phyloP scores from a whole-genome alignment of 1,139 yeast species.

The Blastobotrys ciferrii region DNA sequence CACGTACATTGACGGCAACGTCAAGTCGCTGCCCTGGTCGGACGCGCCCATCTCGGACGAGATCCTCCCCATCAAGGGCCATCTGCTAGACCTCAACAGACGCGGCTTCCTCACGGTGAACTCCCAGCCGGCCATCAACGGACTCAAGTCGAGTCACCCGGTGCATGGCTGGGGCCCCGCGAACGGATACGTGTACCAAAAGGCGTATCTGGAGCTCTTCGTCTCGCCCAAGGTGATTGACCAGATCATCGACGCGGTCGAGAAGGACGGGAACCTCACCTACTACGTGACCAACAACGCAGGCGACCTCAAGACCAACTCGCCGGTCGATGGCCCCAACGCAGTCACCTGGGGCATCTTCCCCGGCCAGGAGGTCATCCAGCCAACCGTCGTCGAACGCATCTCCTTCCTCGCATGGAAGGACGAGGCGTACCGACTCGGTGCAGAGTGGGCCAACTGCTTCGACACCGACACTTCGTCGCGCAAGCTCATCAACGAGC shows the following conservation, averaged over 20 bases:
- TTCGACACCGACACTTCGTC: constrained; percentile 39
- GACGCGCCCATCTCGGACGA: constrained; percentile 86
- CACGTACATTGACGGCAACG: constrained; percentile 64
- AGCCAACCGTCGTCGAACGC: constrained; percentile 91
- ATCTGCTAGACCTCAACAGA: constrained; percentile 60
- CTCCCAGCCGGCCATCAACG: constrained; percentile 93
- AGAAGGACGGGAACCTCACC: constrained; percentile 54
- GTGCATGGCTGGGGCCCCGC: constrained; percentile 95
- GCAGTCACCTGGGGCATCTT: constrained; percentile 98
- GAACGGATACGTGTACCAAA: constrained; percentile 89
- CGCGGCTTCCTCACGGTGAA: constrained; percentile 78
- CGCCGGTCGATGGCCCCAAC: constrained; percentile 74
- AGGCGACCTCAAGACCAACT: constrained; percentile 63
- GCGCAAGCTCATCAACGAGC: constrained; percentile 45
- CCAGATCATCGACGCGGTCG: constrained; percentile 45
- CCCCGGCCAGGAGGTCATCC: constrained; percentile 88
- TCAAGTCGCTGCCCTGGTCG: constrained; percentile 89
- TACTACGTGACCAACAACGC: constrained; percentile 65
- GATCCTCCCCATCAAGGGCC: constrained; percentile 58
- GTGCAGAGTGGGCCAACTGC: constrained; percentile 71
- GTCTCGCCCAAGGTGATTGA: constrained; percentile 58
- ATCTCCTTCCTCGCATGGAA: constrained; percentile 93
- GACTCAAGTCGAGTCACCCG: constrained; percentile 66
- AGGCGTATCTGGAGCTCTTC: constrained; percentile 83
- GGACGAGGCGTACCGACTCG: constrained; percentile 85